Evolutionary conservation across 441 rosid species (phyloP), one percentile per base, ranked within the genome.

Genomic region (Bocquillonia castaneifolia): DNA sequence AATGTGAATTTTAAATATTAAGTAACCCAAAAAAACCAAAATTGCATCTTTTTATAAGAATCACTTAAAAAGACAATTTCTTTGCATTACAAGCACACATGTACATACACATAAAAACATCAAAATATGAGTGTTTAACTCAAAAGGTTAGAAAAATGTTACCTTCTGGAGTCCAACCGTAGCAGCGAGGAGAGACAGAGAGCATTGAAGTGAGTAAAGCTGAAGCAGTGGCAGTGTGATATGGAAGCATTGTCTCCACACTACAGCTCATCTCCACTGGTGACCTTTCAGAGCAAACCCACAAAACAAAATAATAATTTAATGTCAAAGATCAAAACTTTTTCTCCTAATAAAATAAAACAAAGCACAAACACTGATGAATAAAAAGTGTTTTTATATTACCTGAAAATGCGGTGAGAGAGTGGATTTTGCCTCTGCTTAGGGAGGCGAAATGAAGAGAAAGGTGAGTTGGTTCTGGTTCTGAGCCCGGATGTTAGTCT

Each of bases 121-220:
- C 3, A n/a, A 37, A 6, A 23, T 10, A 4, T 2, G n/a, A n/a
- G n/a, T n/a, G n/a, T n/a, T n/a, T n/a, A n/a, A 44, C 0, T 42
- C 13, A 48, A 31, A 1, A 51, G 14, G 39, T 28, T 1, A 55
- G 1, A 8, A 45, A 34, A 61, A 62, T 80, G n/a, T 64, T 54
- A 91, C 97, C 96, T 80, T 91, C 96, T 40, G 78, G 77, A 45
- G 83, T 86, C 96, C 97, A 90, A 59, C 81, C 77, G 64, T 75
- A 81, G 79, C 81, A 45, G 59, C 73, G 75, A 70, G 73, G 73
- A 42, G 91, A 84, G 36, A 77, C 87, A 1, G 93, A 83, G 14
- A 91, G 89, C 98, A 81, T 89, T 20, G 96, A 93, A 80, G 84
- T 91, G 66, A 93, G 90, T 81, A 93, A 80, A 13, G 97, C 91